Base-by-base conservation (phyloP, 805 yeast genomes). In the Lipomyces starkeyi region DNA sequence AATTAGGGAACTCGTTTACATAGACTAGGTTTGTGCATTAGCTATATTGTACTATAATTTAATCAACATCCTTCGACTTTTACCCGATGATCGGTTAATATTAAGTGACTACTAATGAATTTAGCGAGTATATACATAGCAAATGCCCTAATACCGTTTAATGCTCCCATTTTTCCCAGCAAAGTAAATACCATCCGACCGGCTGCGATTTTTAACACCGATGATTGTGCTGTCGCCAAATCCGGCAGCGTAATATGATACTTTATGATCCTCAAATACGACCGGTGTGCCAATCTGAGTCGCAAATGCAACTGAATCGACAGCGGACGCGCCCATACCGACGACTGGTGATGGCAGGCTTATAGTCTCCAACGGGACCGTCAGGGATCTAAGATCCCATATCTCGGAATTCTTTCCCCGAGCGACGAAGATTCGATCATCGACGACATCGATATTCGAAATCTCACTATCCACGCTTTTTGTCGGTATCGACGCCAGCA, bases 361-460 rank as follows among this genome's bases (percentile, higher is more conserved):
- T 20, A 61, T 32, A 5, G 64, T 56, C 32, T 54, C 61, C 35
- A 37, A 40, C 14, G 68, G 65, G 27, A 29, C 58, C 3, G 62
- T 61, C 20, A 64, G 59, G 17, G 35, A 20, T 34, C 69, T 40
- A 25, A 64, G 29, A 40, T 68, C 71, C 69, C 69, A 68, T 34
- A 58, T 62, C 57, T 68, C 67, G 20, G 61, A 34, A 20, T 37
- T 43, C 25, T 54, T 53, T 22, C 25, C 61, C 35, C 67, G 62
- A 25, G 65, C 64, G 25, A 65, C 66, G 32, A 25, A 55, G 20
- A 68, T 32, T 27, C 20, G 20, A 20, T 58, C 62, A 11, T 37
- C 64, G 17, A 29, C 29, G 35, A 49, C 61, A 4, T 35, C 58
- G 47, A 61, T 43, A 27, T 34, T 53, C 20, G 49, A 43, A 43